These are phyloP conservation scores for Polytolypa hystricis DNA, from an alignment of 2,329 filamentous ascomycete species.

Conservation along the genomic window DNA sequence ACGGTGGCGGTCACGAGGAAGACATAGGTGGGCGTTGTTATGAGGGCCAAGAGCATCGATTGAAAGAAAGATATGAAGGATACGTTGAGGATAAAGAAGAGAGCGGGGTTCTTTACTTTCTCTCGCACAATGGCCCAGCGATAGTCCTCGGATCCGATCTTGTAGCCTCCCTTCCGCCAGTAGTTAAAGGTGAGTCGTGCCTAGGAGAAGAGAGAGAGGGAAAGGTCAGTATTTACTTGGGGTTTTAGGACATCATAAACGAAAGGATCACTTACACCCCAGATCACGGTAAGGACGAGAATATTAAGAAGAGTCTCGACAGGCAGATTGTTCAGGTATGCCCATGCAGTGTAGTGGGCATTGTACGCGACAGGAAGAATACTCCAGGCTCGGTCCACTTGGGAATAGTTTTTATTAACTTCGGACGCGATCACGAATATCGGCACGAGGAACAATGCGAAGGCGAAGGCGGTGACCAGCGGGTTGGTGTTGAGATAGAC, in stretches of 20 bases:
- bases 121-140: constrained; percentile 71
- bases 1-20: constrained; percentile 58
- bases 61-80: constrained; percentile 81
- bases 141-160: constrained; percentile 85
- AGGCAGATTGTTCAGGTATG: constrained; percentile 59
- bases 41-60: constrained; percentile 65
- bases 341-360: constrained; percentile 73
- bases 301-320: constrained; percentile 62
- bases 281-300: constrained; percentile 58
- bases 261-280: constrained; percentile 54
- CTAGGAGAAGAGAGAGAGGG: constrained; percentile 31
- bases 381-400: constrained; percentile 88
- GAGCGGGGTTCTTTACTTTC: constrained; percentile 56
- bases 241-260: background rate
- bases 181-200: constrained; percentile 87
- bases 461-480: constrained; percentile 60
- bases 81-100: constrained; percentile 78
- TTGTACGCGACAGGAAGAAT: constrained; percentile 80
- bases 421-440: constrained; percentile 69
- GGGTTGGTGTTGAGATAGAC: constrained; percentile 83
- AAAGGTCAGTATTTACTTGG: background rate
- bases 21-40: constrained; percentile 74
- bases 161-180: constrained; percentile 88
- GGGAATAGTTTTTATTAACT: constrained; percentile 89
- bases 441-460: constrained; percentile 58